phyloP scores from a whole-genome alignment of 2,329 filamentous ascomycete species.

The Chaetomium sp. region DNA sequence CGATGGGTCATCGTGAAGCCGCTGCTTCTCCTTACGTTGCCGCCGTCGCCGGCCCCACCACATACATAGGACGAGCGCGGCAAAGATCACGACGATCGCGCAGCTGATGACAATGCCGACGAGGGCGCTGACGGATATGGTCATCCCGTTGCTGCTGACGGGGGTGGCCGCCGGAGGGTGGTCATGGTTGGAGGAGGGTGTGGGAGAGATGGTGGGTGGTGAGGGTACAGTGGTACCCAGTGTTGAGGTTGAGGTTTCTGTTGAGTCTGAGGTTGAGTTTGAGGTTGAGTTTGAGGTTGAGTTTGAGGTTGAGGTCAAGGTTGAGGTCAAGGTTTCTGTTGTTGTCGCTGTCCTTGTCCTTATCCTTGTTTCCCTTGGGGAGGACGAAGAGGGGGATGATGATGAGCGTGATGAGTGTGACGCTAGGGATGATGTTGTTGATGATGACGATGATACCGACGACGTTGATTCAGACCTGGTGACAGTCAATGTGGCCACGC shows the following conservation, averaged over 20 bases:
- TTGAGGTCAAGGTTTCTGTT: too few relatives aligned
- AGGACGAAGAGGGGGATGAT: background rate
- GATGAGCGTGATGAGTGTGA: background rate
- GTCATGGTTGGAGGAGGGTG: background rate
- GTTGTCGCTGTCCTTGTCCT: too few relatives aligned
- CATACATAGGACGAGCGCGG: conserved; percentile 10
- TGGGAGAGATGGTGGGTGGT: conserved; percentile 7
- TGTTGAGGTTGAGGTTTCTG: background rate
- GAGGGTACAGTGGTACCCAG: conserved; percentile 1
- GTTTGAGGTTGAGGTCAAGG: too few relatives aligned
- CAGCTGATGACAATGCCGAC: conserved; percentile 19
- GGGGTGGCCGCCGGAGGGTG: background rate
- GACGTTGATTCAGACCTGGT: background rate
- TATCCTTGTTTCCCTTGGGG: too few relatives aligned
- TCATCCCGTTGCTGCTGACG: conserved; percentile 11
- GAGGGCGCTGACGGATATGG: conserved; percentile 14
- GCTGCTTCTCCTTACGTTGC: too few relatives aligned
- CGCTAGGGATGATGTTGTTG: background rate
- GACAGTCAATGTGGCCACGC: conserved; percentile 17
- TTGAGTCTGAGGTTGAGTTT: too few relatives aligned
- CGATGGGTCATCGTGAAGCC: too few relatives aligned
- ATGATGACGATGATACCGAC: background rate
- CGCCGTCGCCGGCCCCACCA: conserved; percentile 14
- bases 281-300: too few relatives aligned
- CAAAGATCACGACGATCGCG: conserved; percentile 11